A percentile compares a stretch with the other conserved stretches of the same genome.
Conservation (phyloP, 192 early-diverging fungal species). For the Linnemannia elongata region DNA sequence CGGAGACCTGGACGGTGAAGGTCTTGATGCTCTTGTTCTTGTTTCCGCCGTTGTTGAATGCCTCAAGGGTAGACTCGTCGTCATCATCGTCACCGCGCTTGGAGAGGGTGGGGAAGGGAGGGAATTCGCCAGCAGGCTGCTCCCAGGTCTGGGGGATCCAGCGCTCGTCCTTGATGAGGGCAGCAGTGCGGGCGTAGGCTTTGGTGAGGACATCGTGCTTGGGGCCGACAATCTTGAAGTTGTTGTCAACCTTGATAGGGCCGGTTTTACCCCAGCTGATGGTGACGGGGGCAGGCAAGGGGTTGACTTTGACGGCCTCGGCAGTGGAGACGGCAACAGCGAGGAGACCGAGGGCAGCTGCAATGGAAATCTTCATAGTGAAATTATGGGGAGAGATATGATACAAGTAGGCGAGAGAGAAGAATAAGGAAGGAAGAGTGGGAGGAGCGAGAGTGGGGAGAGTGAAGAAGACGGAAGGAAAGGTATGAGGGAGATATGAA, state of each 20-base stretch:
- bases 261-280: conserved; percentile 54
- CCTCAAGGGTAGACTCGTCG: not conserved
- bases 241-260: conserved; percentile 40
- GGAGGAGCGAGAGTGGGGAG: not conserved
- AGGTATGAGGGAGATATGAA: not conserved
- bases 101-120: conserved; percentile 44
- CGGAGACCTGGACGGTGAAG: conserved; percentile 62
- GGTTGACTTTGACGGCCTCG: conserved; percentile 60
- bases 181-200: conserved; percentile 64
- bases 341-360: conserved; percentile 59
- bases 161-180: conserved; percentile 62
- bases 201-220: conserved; percentile 56
- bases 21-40: conserved; percentile 28
- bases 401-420: not conserved
- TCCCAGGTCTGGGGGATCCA: conserved; percentile 63
- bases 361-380: conserved; percentile 47
- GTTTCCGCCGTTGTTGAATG: not conserved
- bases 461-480: not conserved
- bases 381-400: not conserved
- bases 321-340: conserved; percentile 28
- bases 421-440: not conserved
- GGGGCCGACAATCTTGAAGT: conserved; percentile 37
- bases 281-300: conserved; percentile 52
- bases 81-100: conserved; percentile 42
- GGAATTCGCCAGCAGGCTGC: conserved; percentile 37